Evolutionary conservation across 192 early-diverging fungal genomes (phyloP).

Genomic region (Coemansia sp.): DNA sequence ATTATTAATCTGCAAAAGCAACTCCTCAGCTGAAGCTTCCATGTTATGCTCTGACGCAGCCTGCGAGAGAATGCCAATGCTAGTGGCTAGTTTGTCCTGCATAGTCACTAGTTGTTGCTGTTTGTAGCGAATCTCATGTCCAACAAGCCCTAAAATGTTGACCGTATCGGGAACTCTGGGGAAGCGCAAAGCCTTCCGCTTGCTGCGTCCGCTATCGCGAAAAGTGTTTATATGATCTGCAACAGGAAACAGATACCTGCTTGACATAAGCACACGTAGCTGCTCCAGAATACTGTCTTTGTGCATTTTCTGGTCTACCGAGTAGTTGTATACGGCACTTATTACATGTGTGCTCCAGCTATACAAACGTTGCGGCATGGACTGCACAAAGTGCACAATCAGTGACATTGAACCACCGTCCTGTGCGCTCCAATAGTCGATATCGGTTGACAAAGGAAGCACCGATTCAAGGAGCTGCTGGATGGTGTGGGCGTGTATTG

Average conservation of each 20-base stretch:
- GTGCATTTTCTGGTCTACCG: neutral
- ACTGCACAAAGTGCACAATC: conserved; percentile 31
- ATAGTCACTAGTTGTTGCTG: conserved; percentile 48
- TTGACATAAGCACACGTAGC: conserved; percentile 6
- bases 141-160: conserved; percentile 55
- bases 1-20: conserved; percentile 20
- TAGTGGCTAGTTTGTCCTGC: conserved; percentile 60
- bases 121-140: conserved; percentile 63
- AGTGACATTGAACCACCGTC: conserved; percentile 46
- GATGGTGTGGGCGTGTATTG: conserved; percentile 60
- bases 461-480: conserved; percentile 59
- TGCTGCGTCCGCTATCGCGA: neutral
- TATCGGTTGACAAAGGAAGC: conserved; percentile 61
- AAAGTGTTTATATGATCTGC: neutral
- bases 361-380: conserved; percentile 36
- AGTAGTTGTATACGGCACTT: neutral
- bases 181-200: conserved; percentile 18
- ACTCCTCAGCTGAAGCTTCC: neutral
- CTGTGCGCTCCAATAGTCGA: conserved; percentile 67
- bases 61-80: conserved; percentile 62
- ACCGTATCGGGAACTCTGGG: conserved; percentile 19
- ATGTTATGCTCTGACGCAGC: neutral
- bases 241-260: conserved; percentile 7
- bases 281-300: neutral
- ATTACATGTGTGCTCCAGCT: conserved; percentile 5